phyloP scores from a whole-genome alignment of 495 filamentous ascomycete species.

The Penicillium lividum region DNA sequence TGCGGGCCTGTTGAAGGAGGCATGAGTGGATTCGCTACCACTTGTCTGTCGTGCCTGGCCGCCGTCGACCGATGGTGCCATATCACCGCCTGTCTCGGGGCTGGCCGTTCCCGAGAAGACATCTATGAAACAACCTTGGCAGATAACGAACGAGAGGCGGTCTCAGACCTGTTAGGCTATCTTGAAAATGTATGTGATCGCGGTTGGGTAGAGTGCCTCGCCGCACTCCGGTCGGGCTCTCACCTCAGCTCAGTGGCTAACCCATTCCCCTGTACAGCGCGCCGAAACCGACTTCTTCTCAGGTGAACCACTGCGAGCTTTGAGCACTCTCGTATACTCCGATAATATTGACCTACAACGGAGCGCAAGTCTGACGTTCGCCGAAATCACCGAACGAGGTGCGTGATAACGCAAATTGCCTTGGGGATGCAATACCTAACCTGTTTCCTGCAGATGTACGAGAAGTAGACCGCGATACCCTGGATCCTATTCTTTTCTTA shows the following conservation, averaged over 20 bases:
- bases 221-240: not conserved
- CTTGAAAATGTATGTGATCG: conserved; percentile 82
- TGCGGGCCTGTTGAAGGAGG: conserved; percentile 35
- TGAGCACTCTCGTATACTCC: conserved; percentile 95
- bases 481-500: conserved; percentile 93
- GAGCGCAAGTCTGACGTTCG: conserved; percentile 97
- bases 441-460: conserved; percentile 71
- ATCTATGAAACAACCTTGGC: conserved; percentile 94
- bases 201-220: not conserved
- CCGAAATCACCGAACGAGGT: conserved; percentile 99
- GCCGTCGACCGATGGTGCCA: conserved; percentile 50
- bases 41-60: conserved; percentile 48
- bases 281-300: conserved; percentile 97
- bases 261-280: conserved; percentile 57
- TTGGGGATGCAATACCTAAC: conserved; percentile 18
- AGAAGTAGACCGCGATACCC: conserved; percentile 90
- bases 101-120: conserved; percentile 87
- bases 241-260: conserved; percentile 12
- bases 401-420: conserved; percentile 29
- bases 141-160: conserved; percentile 95
- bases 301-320: conserved; percentile 89
- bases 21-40: conserved; percentile 46
- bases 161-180: conserved; percentile 91
- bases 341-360: conserved; percentile 98
- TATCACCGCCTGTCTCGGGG: conserved; percentile 48